Evolutionary conservation across 2,329 filamentous ascomycete genomes (phyloP).

Genomic region (Plectosphaerella sp.): DNA sequence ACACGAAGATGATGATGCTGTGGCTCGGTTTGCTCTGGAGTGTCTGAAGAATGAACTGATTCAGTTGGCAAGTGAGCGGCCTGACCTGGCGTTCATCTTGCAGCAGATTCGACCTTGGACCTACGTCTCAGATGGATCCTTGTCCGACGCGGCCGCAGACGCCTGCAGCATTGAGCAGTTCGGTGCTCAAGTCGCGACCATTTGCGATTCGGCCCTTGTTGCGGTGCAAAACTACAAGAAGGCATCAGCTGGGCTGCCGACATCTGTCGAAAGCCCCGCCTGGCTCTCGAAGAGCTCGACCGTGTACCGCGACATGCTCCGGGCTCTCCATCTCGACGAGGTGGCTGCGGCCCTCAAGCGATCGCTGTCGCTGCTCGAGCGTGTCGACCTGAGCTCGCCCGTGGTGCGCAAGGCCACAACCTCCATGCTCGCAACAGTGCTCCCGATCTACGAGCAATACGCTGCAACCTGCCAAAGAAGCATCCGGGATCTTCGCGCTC

Average conservation of each 20-base stretch:
- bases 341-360: conserved; percentile 6
- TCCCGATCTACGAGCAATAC: conserved; percentile 75
- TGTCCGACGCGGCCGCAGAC: too few species aligned
- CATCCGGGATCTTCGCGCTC: conserved; percentile 51
- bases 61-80: conserved; percentile 28
- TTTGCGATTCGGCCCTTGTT: conserved; percentile 74
- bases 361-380: conserved; percentile 15
- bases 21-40: conserved; percentile 29
- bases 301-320: conserved; percentile 5
- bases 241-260: conserved; percentile 47
- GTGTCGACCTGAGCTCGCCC: conserved; percentile 35
- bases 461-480: conserved; percentile 53
- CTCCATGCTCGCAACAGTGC: conserved; percentile 55
- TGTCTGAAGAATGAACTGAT: conserved; percentile 36
- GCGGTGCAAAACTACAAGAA: conserved; percentile 70
- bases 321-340: conserved; percentile 6
- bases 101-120: conserved; percentile 65
- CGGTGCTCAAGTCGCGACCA: conserved; percentile 52
- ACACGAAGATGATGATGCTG: conserved; percentile 24
- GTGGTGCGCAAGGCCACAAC: conserved; percentile 39
- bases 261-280: conserved; percentile 53
- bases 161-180: conserved; percentile 35
- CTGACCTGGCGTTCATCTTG: conserved; percentile 61
- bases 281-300: conserved; percentile 38
- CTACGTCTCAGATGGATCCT: conserved; percentile 16